These are phyloP conservation scores for Vigna mungo DNA, from an alignment of 306 rosid species.

Conservation along the genomic window DNA sequence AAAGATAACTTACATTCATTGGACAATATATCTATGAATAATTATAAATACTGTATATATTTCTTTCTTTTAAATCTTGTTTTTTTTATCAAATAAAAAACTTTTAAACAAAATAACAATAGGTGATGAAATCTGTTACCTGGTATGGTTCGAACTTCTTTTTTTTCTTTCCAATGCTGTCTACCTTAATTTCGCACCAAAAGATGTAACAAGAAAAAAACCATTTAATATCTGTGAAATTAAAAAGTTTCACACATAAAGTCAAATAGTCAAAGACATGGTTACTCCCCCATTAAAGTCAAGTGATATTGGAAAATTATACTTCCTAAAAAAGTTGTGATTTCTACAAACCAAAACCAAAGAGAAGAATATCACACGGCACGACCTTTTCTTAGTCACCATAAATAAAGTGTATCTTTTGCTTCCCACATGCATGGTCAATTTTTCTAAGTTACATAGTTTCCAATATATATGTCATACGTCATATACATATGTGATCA, in stretches of 20 bases:
- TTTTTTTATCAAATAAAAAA: background rate
- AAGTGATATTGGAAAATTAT: background rate
- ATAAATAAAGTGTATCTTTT: background rate
- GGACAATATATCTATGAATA: background rate
- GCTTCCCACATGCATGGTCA: slow-evolving; percentile 15
- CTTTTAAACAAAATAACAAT: background rate
- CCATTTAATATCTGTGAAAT: background rate
- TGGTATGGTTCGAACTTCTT: background rate
- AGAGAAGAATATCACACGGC: slow-evolving; percentile 1
- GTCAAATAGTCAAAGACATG: background rate
- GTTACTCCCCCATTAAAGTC: background rate
- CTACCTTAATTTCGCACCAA: background rate
- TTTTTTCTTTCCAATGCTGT: background rate
- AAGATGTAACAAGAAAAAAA: background rate
- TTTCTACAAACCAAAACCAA: background rate
- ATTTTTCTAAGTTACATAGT: background rate
- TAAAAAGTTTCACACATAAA: background rate
- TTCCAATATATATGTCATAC: too few species aligned
- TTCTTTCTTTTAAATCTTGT: background rate
- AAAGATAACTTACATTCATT: background rate
- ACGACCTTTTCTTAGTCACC: slow-evolving; percentile 6
- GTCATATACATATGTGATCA: background rate
- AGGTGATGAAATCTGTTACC: background rate
- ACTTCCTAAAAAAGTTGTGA: background rate
- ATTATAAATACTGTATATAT: background rate